These are phyloP conservation scores for Thelephora terrestris DNA, from an alignment of 1,284 basidiomycete genomes.

Conservation along the genomic window DNA sequence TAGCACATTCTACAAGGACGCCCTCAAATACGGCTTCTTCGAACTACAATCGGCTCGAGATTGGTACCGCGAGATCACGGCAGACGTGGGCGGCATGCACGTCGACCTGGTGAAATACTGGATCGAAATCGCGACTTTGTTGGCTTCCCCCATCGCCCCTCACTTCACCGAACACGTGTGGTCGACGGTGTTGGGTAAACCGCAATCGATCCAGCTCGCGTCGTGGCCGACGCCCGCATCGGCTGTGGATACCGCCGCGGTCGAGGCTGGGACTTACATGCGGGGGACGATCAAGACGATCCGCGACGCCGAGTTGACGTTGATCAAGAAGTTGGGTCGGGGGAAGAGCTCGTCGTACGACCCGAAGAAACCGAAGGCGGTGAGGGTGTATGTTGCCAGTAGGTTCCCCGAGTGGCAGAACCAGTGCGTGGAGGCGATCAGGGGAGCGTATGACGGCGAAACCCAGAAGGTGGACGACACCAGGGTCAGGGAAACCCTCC, in stretches of 20 bases:
- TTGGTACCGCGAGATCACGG: slow-evolving; percentile 93
- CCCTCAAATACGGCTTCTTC: slow-evolving; percentile 93
- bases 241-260: slow-evolving; percentile 46
- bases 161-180: slow-evolving; percentile 95
- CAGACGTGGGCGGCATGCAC: slow-evolving; percentile 84
- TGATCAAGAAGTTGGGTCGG: slow-evolving; percentile 71
- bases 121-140: slow-evolving; percentile 73
- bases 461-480: slow-evolving; percentile 75
- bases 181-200: slow-evolving; percentile 64
- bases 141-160: slow-evolving; percentile 85
- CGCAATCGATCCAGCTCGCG: slow-evolving; percentile 74
- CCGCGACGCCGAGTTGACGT: slow-evolving; percentile 76
- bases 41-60: slow-evolving; percentile 90
- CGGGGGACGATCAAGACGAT: slow-evolving; percentile 80
- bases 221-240: slow-evolving; percentile 62
- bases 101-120: slow-evolving; percentile 68
- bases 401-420: slow-evolving; percentile 94
- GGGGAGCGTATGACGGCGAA: slow-evolving; percentile 55
- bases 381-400: slow-evolving; percentile 85
- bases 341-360: slow-evolving; percentile 59
- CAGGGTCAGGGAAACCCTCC: slow-evolving; percentile 65
- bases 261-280: slow-evolving; percentile 80
- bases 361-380: slow-evolving; percentile 76
- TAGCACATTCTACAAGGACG: slow-evolving; percentile 93
- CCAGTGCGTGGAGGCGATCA: slow-evolving; percentile 66